Evolutionary conservation across 2,329 filamentous ascomycete species (phyloP).

Genomic region (Trichoderma sp.): DNA sequence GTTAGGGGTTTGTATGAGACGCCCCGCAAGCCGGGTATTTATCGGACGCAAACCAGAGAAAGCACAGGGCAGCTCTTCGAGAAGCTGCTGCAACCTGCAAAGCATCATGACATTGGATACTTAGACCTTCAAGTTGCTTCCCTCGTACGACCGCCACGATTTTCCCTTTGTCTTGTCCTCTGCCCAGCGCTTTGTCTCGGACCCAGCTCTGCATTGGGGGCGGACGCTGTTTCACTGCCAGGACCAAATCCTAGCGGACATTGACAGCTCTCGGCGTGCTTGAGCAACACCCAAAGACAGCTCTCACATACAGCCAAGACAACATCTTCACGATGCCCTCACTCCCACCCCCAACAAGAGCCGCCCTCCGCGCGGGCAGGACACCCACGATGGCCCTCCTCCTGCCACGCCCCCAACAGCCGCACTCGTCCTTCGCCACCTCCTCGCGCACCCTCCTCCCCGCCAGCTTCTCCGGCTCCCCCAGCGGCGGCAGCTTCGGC

Average conservation of each 20-base stretch:
- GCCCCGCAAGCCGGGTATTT: not conserved
- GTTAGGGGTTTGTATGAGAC: not conserved
- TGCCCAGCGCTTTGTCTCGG: no score
- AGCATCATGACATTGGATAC: not conserved
- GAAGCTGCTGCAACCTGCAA: conserved; percentile 3
- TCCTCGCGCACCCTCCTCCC: conserved; percentile 41
- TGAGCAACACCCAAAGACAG: not conserved
- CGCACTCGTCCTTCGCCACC: conserved; percentile 36
- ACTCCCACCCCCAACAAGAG: conserved; percentile 38
- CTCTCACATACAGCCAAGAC: not conserved
- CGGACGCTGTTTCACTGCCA: not conserved
- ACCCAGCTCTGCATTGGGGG: not conserved
- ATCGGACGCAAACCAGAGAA: not conserved
- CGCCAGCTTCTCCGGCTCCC: conserved; percentile 36
- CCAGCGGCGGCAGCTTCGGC: conserved; percentile 31
- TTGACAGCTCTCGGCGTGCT: not conserved
- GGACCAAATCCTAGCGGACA: not conserved
- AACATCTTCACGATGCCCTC: conserved; percentile 34
- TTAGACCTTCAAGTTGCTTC: not conserved
- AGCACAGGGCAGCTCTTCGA: conserved; percentile 3
- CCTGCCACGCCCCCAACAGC: conserved; percentile 19
- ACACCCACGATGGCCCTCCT: conserved; percentile 8
- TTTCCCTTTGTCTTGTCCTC: conserved; percentile 3
- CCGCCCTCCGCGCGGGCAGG: conserved; percentile 34
- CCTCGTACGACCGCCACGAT: conserved; percentile 1